Conservation (phyloP, 2,329 filamentous ascomycete genomes). For the Calonectria multiphialidica region DNA sequence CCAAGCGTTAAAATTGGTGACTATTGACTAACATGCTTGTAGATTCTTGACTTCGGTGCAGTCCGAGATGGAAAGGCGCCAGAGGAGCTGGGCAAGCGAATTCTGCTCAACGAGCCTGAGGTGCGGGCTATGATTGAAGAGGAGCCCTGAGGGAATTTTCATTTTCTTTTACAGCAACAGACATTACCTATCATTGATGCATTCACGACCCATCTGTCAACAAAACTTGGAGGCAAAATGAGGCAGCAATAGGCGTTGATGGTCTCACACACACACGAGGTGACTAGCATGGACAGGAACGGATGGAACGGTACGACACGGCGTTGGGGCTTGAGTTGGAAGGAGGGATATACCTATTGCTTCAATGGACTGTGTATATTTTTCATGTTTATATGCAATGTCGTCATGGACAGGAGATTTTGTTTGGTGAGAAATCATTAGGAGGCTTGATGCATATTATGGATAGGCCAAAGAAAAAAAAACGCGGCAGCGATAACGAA, state of each 20-base stretch:
- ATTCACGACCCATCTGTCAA: conserved; percentile 25
- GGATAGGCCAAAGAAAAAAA: conserved; percentile 17
- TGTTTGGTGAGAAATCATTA: neutral
- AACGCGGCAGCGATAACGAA: conserved; percentile 1
- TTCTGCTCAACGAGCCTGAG: conserved; percentile 72
- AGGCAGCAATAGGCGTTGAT: conserved; percentile 37
- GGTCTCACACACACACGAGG: conserved; percentile 37
- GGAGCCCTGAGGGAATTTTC: conserved; percentile 44
- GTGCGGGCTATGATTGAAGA: conserved; percentile 64
- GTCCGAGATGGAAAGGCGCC: conserved; percentile 86
- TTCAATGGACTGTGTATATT: conserved; percentile 21
- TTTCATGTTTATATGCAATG: conserved; percentile 15
- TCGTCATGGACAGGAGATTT: neutral
- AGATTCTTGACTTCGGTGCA: conserved; percentile 98
- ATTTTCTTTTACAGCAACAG: conserved; percentile 20
- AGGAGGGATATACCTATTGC: conserved; percentile 44
- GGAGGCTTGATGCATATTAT: conserved; percentile 17
- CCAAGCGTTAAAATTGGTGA: too few relatives aligned
- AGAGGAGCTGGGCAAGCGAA: conserved; percentile 83
- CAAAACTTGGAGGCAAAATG: conserved; percentile 30
- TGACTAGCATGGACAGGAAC: conserved; percentile 38
- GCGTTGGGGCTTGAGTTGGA: conserved; percentile 37
- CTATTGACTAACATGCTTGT: conserved; percentile 12
- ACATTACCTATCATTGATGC: conserved; percentile 30
- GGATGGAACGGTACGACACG: conserved; percentile 26